Conservation (phyloP, 2,329 filamentous ascomycete genomes). For the Colletotrichum horii region DNA sequence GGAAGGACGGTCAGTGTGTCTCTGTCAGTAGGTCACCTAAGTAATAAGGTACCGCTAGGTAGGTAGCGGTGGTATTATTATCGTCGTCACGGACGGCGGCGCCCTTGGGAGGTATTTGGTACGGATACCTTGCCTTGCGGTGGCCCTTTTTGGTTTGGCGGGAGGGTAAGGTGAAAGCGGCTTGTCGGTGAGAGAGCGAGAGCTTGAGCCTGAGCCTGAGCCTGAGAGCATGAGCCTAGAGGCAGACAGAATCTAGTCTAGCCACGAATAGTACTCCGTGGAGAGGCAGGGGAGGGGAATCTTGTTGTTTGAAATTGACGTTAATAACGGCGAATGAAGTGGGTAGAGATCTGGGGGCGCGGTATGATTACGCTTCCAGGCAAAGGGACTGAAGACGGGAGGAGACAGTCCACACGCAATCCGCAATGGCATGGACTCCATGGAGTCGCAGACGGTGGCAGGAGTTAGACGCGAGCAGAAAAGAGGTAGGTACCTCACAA, state of each 20-base stretch:
- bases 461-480: neutral
- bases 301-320: neutral
- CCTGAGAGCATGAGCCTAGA: neutral
- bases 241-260: neutral
- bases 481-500: neutral
- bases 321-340: slow-evolving; percentile 13
- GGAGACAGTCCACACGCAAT: neutral
- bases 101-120: neutral
- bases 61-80: neutral
- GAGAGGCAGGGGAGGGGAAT: neutral
- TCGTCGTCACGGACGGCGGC: neutral
- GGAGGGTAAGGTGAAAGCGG: neutral
- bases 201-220: neutral
- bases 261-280: neutral
- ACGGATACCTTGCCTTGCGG: neutral
- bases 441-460: neutral
- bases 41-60: neutral
- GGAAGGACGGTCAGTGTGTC: neutral
- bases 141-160: neutral
- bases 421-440: neutral
- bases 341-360: neutral
- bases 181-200: neutral
- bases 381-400: neutral
- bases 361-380: neutral
- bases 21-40: neutral